Evolutionary conservation across 257 asterid genomes (phyloP).

Genomic region (Phtheirospermum japonicum): DNA sequence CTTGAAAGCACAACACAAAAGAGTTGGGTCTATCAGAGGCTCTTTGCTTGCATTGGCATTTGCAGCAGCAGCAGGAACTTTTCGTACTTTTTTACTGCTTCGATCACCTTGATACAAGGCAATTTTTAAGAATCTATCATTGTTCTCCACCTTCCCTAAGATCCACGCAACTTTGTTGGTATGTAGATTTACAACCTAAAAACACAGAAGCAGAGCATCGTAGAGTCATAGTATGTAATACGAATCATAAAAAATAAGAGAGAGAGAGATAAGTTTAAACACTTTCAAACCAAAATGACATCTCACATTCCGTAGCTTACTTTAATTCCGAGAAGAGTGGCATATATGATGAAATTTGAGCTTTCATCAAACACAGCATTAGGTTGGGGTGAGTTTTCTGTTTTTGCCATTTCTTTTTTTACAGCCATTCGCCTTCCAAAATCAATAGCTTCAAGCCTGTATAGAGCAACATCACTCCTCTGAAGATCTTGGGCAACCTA

Average conservation of each 20-base stretch:
- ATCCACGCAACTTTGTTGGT: slow-evolving; percentile 89
- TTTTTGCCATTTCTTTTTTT: slow-evolving; percentile 92
- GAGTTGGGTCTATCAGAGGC: slow-evolving; percentile 89
- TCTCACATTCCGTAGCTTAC: slow-evolving; percentile 53
- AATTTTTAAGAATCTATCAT: slow-evolving; percentile 88
- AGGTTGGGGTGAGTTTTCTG: slow-evolving; percentile 79
- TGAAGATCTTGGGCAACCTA: slow-evolving; percentile 99
- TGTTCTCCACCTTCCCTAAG: slow-evolving; percentile 95
- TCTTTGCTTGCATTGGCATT: slow-evolving; percentile 93
- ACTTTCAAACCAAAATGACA: slow-evolving; percentile 21
- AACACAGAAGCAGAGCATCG: slow-evolving; percentile 8
- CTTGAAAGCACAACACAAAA: slow-evolving; percentile 97
- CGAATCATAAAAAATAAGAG: slow-evolving; percentile 7
- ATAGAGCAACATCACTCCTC: slow-evolving; percentile 84
- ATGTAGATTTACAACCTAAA: slow-evolving; percentile 81
- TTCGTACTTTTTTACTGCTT: slow-evolving; percentile 83
- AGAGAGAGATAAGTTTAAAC: neutral
- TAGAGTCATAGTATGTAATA: too few species aligned
- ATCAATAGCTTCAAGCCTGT: slow-evolving; percentile 96
- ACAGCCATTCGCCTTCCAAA: slow-evolving; percentile 99
- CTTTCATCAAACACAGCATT: slow-evolving; percentile 99
- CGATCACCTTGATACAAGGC: slow-evolving; percentile 97
- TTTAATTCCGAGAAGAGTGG: slow-evolving; percentile 96
- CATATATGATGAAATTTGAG: slow-evolving; percentile 89
- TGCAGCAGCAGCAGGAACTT: slow-evolving; percentile 84